phyloP scores from a whole-genome alignment of 495 filamentous ascomycete species.

The Hypoxylon crocopeplum region DNA sequence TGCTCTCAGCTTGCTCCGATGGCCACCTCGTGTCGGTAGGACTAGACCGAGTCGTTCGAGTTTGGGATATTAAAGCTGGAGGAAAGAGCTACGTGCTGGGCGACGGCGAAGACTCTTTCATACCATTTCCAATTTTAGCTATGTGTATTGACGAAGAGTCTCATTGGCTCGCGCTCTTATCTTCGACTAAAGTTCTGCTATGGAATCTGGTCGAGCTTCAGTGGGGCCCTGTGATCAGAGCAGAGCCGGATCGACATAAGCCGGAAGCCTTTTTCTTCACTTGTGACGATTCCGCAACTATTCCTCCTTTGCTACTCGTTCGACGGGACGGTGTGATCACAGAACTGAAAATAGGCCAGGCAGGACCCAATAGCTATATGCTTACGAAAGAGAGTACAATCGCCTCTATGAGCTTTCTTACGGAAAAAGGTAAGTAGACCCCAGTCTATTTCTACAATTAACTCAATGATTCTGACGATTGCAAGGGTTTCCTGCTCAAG shows the following conservation, averaged over 20 bases:
- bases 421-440: slow-evolving; percentile 46
- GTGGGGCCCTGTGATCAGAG: slow-evolving; percentile 54
- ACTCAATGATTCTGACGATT: slow-evolving; percentile 20
- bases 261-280: slow-evolving; percentile 67
- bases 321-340: slow-evolving; percentile 64
- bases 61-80: slow-evolving; percentile 63
- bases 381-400: slow-evolving; percentile 54
- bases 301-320: slow-evolving; percentile 59
- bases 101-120: slow-evolving; percentile 43
- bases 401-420: slow-evolving; percentile 50
- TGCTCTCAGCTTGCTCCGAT: slow-evolving; percentile 61
- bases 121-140: slow-evolving; percentile 63
- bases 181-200: slow-evolving; percentile 58
- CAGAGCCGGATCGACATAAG: slow-evolving; percentile 59
- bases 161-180: slow-evolving; percentile 68
- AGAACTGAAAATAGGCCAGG: slow-evolving; percentile 51
- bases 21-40: slow-evolving; percentile 71
- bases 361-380: slow-evolving; percentile 41
- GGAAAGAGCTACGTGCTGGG: slow-evolving; percentile 46
- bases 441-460: neutral
- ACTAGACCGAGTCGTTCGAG: slow-evolving; percentile 65
- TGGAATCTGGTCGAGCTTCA: slow-evolving; percentile 62
- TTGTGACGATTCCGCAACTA: slow-evolving; percentile 36
- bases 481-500: slow-evolving; percentile 40
- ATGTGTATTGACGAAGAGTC: slow-evolving; percentile 65